Base-by-base conservation (phyloP, 371 early-diverging fungal genomes). In the Thermomucor indicae-seudaticae region DNA sequence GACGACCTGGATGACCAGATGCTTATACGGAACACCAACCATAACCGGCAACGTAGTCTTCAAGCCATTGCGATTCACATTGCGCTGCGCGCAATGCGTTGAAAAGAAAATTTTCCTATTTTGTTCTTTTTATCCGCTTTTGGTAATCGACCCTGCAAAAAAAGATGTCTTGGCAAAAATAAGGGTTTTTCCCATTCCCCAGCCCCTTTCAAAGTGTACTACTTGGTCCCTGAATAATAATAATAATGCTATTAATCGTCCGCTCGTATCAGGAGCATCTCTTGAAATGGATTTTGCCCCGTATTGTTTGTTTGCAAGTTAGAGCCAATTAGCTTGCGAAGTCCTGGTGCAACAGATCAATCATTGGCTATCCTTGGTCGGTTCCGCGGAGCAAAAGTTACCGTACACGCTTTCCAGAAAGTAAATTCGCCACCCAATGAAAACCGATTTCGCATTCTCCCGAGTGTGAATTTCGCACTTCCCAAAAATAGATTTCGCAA, bases 21-120 rank as follows among this genome's bases (percentile, higher is more conserved):
- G 7, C 37, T 55, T 7, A 43, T 58, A 27, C 14, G 28, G n/a
- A 58, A 58, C 34, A 58, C 58, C 1, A 58, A 52, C 25, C 58
- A 49, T n/a, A 58, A 58, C 29, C 48, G 53, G 39, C 60, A 59
- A 39, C 51, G 52, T 8, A 42, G 51, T 35, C 38, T 57, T 12
- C 52, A 51, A 28, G 43, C 52, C 3, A 47, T 57, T 16, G 58
- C 58, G 11, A 51, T 51, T 7, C 52, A 47, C 31, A 57, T 57
- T 57, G 58, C 58, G 31, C 52, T 51, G 58, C 58, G 58, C 34
- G 52, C 52, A 22, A 51, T 57, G 48, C 58, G 58, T n/a, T n/a
- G n/a, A n/a, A n/a, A n/a, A n/a, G n/a, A n/a, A n/a, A n/a, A n/a
- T n/a, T n/a, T n/a, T n/a, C n/a, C n/a, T n/a, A n/a, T n/a, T n/a